A percentile compares a stretch with the other conserved stretches of the same genome.
phyloP scores from a whole-genome alignment of 192 early-diverging fungal genomes.

The Thamnidium elegans region DNA sequence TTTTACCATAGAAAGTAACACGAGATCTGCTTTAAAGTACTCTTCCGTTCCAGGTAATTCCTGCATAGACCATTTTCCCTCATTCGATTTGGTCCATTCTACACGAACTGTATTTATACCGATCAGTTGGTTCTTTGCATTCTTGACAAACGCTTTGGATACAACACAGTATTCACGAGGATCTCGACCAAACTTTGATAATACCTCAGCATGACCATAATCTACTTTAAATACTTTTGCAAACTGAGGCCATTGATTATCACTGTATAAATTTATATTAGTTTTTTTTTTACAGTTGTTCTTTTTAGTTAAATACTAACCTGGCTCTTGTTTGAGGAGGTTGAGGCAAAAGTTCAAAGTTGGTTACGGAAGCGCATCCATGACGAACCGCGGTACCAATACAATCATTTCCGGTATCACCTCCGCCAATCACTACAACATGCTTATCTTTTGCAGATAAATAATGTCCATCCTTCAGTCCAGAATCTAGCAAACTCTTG shows the following conservation, averaged over 20 bases:
- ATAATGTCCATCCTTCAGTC: constrained; percentile 69
- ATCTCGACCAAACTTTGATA: constrained; percentile 86
- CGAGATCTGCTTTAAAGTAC: constrained; percentile 85
- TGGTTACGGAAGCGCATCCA: constrained; percentile 84
- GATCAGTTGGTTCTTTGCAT: constrained; percentile 74
- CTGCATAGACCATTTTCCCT: constrained; percentile 83
- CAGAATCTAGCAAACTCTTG: constrained; percentile 79
- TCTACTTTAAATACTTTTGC: constrained; percentile 94
- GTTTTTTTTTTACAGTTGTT: too few relatives aligned
- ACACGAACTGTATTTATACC: constrained; percentile 95
- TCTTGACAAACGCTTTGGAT: constrained; percentile 92
- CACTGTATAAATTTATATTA: constrained; percentile 18
- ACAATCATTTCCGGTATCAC: constrained; percentile 97
- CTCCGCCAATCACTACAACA: constrained; percentile 97
- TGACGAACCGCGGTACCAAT: constrained; percentile 92
- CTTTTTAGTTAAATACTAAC: too few relatives aligned
- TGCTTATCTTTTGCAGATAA: constrained; percentile 87
- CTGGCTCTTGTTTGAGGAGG: constrained; percentile 76
- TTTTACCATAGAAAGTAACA: constrained; percentile 80
- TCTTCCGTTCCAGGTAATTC: constrained; percentile 85
- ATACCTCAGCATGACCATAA: constrained; percentile 94
- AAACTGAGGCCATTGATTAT: constrained; percentile 99
- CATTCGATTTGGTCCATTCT: constrained; percentile 86
- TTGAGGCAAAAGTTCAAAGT: constrained; percentile 97
- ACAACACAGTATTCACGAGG: constrained; percentile 94